Conservation (phyloP, 2,329 filamentous ascomycete genomes). For the Helotiales sp. region DNA sequence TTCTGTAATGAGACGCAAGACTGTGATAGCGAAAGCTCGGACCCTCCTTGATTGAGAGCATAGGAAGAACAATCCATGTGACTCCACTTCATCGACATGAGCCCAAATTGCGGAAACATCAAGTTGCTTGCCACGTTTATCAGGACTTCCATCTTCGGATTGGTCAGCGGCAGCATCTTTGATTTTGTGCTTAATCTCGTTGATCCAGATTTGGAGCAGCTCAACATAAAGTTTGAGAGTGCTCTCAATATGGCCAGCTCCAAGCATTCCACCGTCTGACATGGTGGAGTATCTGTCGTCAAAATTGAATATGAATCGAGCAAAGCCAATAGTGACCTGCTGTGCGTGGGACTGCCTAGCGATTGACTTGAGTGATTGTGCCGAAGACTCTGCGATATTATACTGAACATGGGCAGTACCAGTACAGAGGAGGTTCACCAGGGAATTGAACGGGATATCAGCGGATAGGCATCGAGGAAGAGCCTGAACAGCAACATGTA, state of each 20-base stretch:
- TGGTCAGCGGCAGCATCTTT: slow-evolving; percentile 68
- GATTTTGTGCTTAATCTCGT: slow-evolving; percentile 87
- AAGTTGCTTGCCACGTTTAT: slow-evolving; percentile 73
- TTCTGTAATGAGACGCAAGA: slow-evolving; percentile 87
- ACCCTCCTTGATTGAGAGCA: slow-evolving; percentile 94
- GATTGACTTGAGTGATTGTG: slow-evolving; percentile 91
- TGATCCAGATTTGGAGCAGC: slow-evolving; percentile 93
- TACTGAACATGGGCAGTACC: slow-evolving; percentile 93
- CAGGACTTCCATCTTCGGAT: slow-evolving; percentile 61
- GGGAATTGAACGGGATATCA: slow-evolving; percentile 86
- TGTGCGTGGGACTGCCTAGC: slow-evolving; percentile 91
- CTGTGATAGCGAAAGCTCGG: slow-evolving; percentile 86
- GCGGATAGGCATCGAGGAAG: slow-evolving; percentile 89
- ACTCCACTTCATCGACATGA: slow-evolving; percentile 95
- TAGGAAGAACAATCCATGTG: slow-evolving; percentile 93
- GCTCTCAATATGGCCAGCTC: slow-evolving; percentile 89
- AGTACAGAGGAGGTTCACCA: slow-evolving; percentile 94
- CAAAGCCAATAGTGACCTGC: slow-evolving; percentile 94
- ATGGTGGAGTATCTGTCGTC: slow-evolving; percentile 97
- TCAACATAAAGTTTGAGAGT: slow-evolving; percentile 92
- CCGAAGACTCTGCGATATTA: slow-evolving; percentile 89
- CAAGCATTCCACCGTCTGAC: slow-evolving; percentile 96
- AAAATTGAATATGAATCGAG: slow-evolving; percentile 97
- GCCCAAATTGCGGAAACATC: slow-evolving; percentile 87
- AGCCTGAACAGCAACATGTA: slow-evolving; percentile 94